Base-by-base conservation (phyloP, 1,139 yeast species). In the Pichia sp. region DNA sequence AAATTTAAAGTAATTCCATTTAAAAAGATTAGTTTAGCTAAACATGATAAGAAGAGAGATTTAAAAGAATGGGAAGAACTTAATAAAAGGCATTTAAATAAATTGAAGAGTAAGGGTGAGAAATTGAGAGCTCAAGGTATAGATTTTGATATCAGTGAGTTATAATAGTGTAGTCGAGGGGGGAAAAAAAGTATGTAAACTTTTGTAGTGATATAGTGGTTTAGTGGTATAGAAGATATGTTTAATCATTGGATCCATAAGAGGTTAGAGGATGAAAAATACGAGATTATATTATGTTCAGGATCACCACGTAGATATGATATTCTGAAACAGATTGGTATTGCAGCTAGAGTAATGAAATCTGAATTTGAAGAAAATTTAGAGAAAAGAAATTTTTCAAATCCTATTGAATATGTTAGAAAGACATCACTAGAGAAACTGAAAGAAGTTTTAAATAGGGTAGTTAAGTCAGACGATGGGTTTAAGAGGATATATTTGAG, bases 231-330 rank as follows among this genome's bases (percentile, higher is more conserved):
- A 10, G 24, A 17, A 25, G 10, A 5, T 14, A 36, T 38, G 40
- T 52, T 60, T 43, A 48, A 50, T 18, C 63, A 65, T 41, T 62
- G 67, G 2, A 45, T 69, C 5, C 58, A 61, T 42, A 52, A 59
- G 1, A 51, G 55, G 34, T 50, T 72, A 4, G 24, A 47, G 3
- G 36, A 49, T 3, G 25, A 48, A 3, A 36, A 49, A 3, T 50
- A 49, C 33, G 37, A 44, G 6, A 65, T 86, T 20, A 66, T 86
- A 2, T 67, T 91, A 12, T 96, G 95, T 1, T 85, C 96, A 1
- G 72, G 84, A 2, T 88, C 96, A 0, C 93, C 94, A 1, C 69
- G 96, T 46, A 65, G 98, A 42, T 63, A 66, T 41, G 84, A 84
- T 45, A 81, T 91, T 19, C 57, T 91, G 28, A 53, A 62, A 14